phyloP scores from a whole-genome alignment of 768 basidiomycete species.

The Russula virescens region DNA sequence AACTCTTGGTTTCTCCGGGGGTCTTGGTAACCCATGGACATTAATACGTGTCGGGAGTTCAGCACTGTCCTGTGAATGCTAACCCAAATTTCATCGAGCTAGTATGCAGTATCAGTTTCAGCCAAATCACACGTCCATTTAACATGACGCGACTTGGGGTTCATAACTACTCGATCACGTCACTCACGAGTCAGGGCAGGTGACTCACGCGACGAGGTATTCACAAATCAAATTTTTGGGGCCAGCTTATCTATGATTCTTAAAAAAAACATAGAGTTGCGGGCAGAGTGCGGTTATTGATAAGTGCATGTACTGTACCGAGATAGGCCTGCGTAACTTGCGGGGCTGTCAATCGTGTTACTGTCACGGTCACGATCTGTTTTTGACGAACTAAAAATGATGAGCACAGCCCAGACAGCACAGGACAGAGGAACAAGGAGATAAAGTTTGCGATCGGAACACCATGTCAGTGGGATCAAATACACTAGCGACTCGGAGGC shows the following conservation, averaged over 20 bases:
- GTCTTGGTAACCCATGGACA: too few species aligned
- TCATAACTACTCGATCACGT: background rate
- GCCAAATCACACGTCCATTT: background rate
- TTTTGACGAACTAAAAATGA: background rate
- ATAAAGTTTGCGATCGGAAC: constrained; percentile 12
- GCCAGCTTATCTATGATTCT: background rate
- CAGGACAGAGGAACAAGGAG: constrained; percentile 4
- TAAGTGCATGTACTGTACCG: background rate
- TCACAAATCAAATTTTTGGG: constrained; percentile 2
- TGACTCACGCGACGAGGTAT: constrained; percentile 3
- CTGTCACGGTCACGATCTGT: background rate
- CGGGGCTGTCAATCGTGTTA: constrained; percentile 4
- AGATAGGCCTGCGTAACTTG: background rate
- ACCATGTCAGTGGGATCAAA: background rate
- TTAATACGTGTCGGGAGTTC: background rate
- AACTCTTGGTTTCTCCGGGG: background rate
- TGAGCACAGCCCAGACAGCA: background rate
- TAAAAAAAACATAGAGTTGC: background rate
- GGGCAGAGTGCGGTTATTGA: background rate
- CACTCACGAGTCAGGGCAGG: background rate
- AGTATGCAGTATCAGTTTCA: background rate
- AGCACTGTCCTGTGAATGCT: background rate
- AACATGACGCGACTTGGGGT: background rate
- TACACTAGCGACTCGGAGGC: too few species aligned
- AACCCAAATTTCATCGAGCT: background rate